phyloP scores from a whole-genome alignment of 2,329 filamentous ascomycete species.

The Fusarium dimerum region DNA sequence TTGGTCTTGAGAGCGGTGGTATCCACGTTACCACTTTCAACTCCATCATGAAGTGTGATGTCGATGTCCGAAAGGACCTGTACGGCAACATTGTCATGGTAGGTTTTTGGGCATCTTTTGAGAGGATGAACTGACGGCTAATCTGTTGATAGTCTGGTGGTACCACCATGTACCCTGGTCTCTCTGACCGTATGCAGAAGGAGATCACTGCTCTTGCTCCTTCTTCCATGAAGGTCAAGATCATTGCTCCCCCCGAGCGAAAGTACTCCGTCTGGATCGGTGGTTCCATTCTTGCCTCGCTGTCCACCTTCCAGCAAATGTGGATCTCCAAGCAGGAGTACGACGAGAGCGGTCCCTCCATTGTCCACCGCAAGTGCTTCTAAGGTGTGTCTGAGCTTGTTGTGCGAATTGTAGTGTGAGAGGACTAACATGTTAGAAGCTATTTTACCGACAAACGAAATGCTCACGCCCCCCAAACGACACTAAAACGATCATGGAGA shows the following conservation, averaged over 20 bases:
- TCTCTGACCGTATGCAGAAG: conserved; percentile 99
- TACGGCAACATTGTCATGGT: conserved; percentile 99
- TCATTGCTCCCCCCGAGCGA: conserved; percentile 99
- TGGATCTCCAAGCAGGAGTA: conserved; percentile 99
- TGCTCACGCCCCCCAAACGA: conserved; percentile 36
- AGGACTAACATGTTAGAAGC: conserved; percentile 31
- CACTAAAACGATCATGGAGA: conserved; percentile 46
- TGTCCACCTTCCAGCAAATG: conserved; percentile 99
- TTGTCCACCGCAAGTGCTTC: conserved; percentile 99
- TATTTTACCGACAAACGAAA: conserved; percentile 34
- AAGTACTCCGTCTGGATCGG: conserved; percentile 99
- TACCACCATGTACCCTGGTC: conserved; percentile 99
- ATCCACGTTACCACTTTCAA: conserved; percentile 99
- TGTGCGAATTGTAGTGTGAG: background rate
- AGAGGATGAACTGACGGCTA: conserved; percentile 26
- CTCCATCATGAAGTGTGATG: conserved; percentile 99
- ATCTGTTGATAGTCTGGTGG: conserved; percentile 79
- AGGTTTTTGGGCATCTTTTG: conserved; percentile 44
- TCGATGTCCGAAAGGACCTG: conserved; percentile 99
- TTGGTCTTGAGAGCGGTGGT: conserved; percentile 97
- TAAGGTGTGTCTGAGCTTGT: conserved; percentile 63
- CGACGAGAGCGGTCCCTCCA: conserved; percentile 99
- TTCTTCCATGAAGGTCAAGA: conserved; percentile 99
- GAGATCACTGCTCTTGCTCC: conserved; percentile 99
- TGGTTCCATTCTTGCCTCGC: conserved; percentile 99